Percentiles rank a stretch among this genome's conserved stretches.
phyloP scores from a whole-genome alignment of 768 basidiomycete species.

The Rossbeevera mucosa region DNA sequence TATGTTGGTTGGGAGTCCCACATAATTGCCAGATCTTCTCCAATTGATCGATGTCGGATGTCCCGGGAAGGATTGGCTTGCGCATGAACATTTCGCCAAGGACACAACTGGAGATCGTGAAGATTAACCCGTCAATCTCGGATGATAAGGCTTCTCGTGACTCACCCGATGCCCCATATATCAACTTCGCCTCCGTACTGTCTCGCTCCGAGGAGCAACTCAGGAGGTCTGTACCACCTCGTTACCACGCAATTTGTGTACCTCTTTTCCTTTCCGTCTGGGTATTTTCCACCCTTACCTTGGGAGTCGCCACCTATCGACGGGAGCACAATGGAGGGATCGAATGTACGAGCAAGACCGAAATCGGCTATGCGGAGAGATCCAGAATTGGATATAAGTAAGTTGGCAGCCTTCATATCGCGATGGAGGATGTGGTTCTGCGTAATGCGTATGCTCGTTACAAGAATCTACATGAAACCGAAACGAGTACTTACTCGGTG shows the following conservation, averaged over 20 bases:
- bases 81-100: constrained; percentile 95
- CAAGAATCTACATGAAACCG: background rate
- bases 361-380: constrained; percentile 90
- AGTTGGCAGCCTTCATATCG: constrained; percentile 98
- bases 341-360: constrained; percentile 84
- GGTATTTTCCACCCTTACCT: constrained; percentile 28
- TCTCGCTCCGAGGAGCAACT: constrained; percentile 82
- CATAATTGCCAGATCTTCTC: constrained; percentile 88
- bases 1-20: constrained; percentile 79
- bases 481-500: constrained; percentile 64
- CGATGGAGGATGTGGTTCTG: constrained; percentile 97
- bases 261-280: constrained; percentile 53
- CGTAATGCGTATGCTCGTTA: constrained; percentile 9
- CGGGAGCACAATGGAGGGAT: constrained; percentile 42
- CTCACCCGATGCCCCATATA: constrained; percentile 95
- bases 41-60: constrained; percentile 87
- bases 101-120: constrained; percentile 59
- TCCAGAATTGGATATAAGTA: constrained; percentile 87
- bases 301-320: constrained; percentile 16
- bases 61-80: constrained; percentile 82
- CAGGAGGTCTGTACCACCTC: constrained; percentile 91
- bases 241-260: constrained; percentile 97
- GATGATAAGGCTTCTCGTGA: constrained; percentile 6
- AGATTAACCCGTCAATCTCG: constrained; percentile 1
- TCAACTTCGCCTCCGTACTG: constrained; percentile 94